Conservation (phyloP, 2,329 filamentous ascomycete species). For the Phoma sp. region DNA sequence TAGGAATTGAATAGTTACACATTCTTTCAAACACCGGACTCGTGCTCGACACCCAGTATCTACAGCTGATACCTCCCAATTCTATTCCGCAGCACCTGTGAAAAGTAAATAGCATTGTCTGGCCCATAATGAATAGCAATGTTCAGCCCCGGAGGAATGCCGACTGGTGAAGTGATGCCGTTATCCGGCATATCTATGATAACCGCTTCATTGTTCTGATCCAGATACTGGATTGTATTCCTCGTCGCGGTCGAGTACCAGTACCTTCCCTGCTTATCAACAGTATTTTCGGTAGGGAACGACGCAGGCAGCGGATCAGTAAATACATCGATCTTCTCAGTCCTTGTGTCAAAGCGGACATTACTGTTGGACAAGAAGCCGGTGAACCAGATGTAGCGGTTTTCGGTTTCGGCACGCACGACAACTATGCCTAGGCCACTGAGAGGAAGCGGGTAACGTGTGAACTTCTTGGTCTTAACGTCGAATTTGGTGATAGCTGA, state of each 20-base stretch:
- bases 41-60: too few relatives aligned
- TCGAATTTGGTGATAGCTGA: slow-evolving; percentile 21
- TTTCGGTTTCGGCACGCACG: slow-evolving; percentile 16
- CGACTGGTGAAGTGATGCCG: slow-evolving; percentile 14
- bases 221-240: slow-evolving; percentile 22
- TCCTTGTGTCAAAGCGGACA: slow-evolving; percentile 19
- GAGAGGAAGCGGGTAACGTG: slow-evolving; percentile 16
- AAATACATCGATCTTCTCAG: slow-evolving; percentile 20
- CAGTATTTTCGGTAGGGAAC: slow-evolving; percentile 20
- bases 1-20: too few relatives aligned
- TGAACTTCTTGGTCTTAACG: slow-evolving; percentile 13
- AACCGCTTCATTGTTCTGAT: slow-evolving; percentile 15
- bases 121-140: slow-evolving; percentile 20
- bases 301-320: slow-evolving; percentile 11
- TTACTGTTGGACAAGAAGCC: slow-evolving; percentile 22
- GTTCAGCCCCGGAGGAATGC: slow-evolving; percentile 17
- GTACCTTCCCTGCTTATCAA: slow-evolving; percentile 14
- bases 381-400: slow-evolving; percentile 20
- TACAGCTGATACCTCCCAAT: slow-evolving; percentile 18
- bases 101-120: slow-evolving; percentile 22
- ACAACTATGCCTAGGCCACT: slow-evolving; percentile 14
- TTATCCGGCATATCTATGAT: slow-evolving; percentile 22
- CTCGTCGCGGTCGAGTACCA: slow-evolving; percentile 21
- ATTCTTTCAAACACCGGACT: not conserved
- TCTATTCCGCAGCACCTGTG: slow-evolving; percentile 19